A percentile compares a stretch with the other conserved stretches of the same genome.
Conservation (phyloP, 2,329 filamentous ascomycete genomes). For the Purpureocillium lavendulum region DNA sequence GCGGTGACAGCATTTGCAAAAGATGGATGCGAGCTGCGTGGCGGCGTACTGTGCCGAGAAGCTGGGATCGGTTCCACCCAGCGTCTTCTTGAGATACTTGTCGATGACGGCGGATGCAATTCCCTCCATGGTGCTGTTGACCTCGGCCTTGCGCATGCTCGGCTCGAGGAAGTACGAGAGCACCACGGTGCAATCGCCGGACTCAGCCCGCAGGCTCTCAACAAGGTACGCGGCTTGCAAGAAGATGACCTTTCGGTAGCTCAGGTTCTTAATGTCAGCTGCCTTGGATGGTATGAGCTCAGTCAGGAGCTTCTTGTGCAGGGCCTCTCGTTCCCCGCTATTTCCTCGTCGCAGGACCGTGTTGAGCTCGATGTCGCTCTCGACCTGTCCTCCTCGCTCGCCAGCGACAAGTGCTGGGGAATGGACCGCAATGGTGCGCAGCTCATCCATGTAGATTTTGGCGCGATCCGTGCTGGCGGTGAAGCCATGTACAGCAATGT, state of each 20-base stretch:
- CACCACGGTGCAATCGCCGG: constrained; percentile 84
- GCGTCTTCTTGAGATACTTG: constrained; percentile 68
- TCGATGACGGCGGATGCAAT: constrained; percentile 63
- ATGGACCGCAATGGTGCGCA: constrained; percentile 77
- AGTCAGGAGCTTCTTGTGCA: constrained; percentile 72
- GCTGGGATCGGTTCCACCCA: constrained; percentile 60
- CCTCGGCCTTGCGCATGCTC: constrained; percentile 59
- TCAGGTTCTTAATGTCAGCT: constrained; percentile 70
- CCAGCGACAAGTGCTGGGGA: constrained; percentile 83
- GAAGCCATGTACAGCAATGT: constrained; percentile 91
- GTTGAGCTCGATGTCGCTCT: constrained; percentile 95
- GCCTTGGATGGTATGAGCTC: constrained; percentile 69
- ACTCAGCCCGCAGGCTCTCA: constrained; percentile 76
- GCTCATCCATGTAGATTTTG: constrained; percentile 64
- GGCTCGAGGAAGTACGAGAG: constrained; percentile 93
- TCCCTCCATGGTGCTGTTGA: constrained; percentile 57
- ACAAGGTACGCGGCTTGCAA: constrained; percentile 84
- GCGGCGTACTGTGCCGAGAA: constrained; percentile 94
- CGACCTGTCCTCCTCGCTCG: constrained; percentile 78
- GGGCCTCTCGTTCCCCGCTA: constrained; percentile 65
- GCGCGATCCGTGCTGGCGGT: constrained; percentile 65
- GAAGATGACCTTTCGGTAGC: constrained; percentile 87
- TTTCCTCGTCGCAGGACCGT: constrained; percentile 83
- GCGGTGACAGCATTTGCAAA: constrained; percentile 86
- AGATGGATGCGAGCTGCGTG: constrained; percentile 74